Conservation (phyloP, 257 asterid genomes). For the Jaltomata sinuosa region DNA sequence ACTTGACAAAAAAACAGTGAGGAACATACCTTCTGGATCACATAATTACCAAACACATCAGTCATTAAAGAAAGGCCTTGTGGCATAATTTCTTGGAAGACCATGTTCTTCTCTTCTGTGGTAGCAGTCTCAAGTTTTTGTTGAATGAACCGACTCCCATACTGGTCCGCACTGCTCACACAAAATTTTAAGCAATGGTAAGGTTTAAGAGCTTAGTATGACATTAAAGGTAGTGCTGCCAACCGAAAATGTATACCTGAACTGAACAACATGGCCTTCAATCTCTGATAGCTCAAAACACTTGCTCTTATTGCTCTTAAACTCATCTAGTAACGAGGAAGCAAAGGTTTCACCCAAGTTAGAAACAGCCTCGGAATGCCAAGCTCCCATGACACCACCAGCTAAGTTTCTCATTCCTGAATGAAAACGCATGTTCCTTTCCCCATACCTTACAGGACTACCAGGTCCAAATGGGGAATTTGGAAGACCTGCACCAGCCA, state of each 20-base stretch:
- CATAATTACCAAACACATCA: conserved; percentile 86
- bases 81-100: conserved; percentile 68
- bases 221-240: background rate
- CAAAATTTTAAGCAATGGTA: background rate
- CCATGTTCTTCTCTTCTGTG: conserved; percentile 63
- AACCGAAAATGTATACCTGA: conserved; percentile 40
- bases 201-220: background rate
- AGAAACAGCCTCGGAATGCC: conserved; percentile 42
- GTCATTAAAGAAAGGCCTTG: conserved; percentile 72
- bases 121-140: conserved; percentile 80
- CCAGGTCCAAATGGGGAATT: conserved; percentile 39
- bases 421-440: conserved; percentile 33
- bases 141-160: conserved; percentile 79
- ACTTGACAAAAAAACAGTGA: background rate
- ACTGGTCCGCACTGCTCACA: conserved; percentile 69
- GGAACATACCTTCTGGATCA: conserved; percentile 64
- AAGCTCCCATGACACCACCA: conserved; percentile 37
- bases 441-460: conserved; percentile 39
- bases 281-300: conserved; percentile 70
- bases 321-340: conserved; percentile 61
- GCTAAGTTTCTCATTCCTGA: conserved; percentile 34
- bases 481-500: conserved; percentile 29
- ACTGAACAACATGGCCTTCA: conserved; percentile 80
- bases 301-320: conserved; percentile 59
- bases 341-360: conserved; percentile 41